phyloP scores from a whole-genome alignment of 805 yeast genomes.

The Ogataea wickerhamii region DNA sequence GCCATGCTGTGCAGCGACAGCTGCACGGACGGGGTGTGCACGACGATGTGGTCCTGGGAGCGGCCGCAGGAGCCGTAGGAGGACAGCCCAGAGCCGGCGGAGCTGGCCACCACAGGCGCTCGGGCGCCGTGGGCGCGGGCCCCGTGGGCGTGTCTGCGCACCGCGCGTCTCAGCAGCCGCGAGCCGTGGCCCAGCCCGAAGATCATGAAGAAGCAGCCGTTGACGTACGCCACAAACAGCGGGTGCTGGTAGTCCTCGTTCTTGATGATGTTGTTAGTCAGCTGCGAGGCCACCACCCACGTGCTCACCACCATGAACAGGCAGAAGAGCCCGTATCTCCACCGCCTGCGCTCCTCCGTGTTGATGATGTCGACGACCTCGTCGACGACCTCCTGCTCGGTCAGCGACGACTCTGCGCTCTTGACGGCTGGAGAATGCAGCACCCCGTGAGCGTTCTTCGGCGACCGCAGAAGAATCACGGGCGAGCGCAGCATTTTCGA shows the following conservation, averaged over 20 bases:
- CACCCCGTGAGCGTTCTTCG: slow-evolving; percentile 11
- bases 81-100: background rate
- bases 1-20: slow-evolving; percentile 31
- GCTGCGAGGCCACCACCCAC: slow-evolving; percentile 48
- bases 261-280: slow-evolving; percentile 47
- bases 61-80: slow-evolving; percentile 11
- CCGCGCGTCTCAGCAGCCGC: background rate
- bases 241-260: slow-evolving; percentile 48
- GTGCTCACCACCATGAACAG: slow-evolving; percentile 40
- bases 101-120: background rate
- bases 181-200: slow-evolving; percentile 37
- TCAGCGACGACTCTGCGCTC: slow-evolving; percentile 7
- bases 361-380: slow-evolving; percentile 33
- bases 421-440: slow-evolving; percentile 18
- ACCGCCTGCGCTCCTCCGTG: slow-evolving; percentile 38
- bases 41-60: slow-evolving; percentile 6
- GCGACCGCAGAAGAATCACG: slow-evolving; percentile 19
- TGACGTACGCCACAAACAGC: slow-evolving; percentile 41
- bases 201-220: slow-evolving; percentile 46
- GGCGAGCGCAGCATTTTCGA: slow-evolving; percentile 17
- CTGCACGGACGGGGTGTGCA: slow-evolving; percentile 23
- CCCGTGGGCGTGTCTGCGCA: too few relatives aligned
- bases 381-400: slow-evolving; percentile 24
- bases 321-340: slow-evolving; percentile 41
- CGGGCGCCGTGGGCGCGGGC: background rate